A percentile compares a stretch with the other conserved stretches of the same genome.
These are phyloP conservation scores for Capsicum baccatum DNA, from an alignment of 257 asterid species.

Conservation along the genomic window DNA sequence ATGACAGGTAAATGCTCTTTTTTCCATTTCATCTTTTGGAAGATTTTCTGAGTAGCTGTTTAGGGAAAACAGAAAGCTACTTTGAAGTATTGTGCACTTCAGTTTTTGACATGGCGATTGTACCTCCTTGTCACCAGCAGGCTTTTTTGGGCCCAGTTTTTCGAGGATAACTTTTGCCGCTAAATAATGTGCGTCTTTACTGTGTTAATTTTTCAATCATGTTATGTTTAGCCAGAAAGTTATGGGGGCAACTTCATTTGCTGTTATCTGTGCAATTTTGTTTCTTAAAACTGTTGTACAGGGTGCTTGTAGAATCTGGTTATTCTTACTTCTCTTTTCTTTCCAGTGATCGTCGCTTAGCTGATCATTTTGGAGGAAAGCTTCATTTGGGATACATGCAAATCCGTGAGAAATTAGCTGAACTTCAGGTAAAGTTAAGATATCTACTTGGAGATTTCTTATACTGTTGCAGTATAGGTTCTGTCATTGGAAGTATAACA, in stretches of 20 bases:
- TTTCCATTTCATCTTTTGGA: conserved; percentile 12
- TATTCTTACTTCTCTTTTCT: conserved; percentile 28
- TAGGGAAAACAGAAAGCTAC: conserved; percentile 50
- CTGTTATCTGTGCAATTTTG: conserved; percentile 5
- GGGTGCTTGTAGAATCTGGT: background rate
- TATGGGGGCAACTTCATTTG: conserved; percentile 35
- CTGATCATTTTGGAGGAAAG: conserved; percentile 99
- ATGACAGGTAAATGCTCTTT: conserved; percentile 70
- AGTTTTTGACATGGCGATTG: conserved; percentile 77
- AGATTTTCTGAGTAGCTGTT: conserved; percentile 27
- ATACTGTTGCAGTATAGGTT: conserved; percentile 7
- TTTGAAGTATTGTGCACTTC: conserved; percentile 55
- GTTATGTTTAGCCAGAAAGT: conserved; percentile 57
- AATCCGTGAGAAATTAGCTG: conserved; percentile 94
- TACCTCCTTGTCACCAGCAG: conserved; percentile 98
- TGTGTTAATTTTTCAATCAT: conserved; percentile 68
- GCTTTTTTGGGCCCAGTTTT: conserved; percentile 97
- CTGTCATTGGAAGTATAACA: background rate
- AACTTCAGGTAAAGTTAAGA: conserved; percentile 72
- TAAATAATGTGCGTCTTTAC: conserved; percentile 97
- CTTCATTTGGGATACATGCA: conserved; percentile 97
- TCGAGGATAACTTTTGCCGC: conserved; percentile 98
- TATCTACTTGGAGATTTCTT: conserved; percentile 28
- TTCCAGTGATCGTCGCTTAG: conserved; percentile 99
- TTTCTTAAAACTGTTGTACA: background rate